Base-by-base conservation (phyloP, 768 basidiomycete species). In the Leccinum variicolor region DNA sequence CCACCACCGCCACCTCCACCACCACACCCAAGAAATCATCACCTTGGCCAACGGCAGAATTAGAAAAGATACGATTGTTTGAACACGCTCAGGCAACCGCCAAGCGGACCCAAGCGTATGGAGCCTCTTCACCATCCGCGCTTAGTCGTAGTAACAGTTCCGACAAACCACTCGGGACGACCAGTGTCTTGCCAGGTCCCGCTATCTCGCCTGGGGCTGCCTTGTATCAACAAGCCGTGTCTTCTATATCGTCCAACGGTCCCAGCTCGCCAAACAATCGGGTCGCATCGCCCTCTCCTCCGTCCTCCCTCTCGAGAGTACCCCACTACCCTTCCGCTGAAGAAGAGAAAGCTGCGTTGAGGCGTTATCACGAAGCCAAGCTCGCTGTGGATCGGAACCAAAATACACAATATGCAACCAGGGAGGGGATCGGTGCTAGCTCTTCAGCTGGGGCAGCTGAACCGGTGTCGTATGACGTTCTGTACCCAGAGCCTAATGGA, bases 31-130 rank as follows among this genome's bases (percentile, higher is more conserved):
- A 69, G 57, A 64, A 61, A 23, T 49, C 57, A 0, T 3, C 64
- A 3, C 49, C 66, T 19, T 92, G 87, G 88, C 76, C 76, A 7
- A 80, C 85, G 1, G 89, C 92, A 0, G 90, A 91, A 70, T 82
- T 85, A 55, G 91, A 93, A 68, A 92, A 93, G 64, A 71, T 80
- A 1, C 77, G 80, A n/a, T 67, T 90, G n/a, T 91, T 81, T 69
- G 76, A 87, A 51, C 69, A 83, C 50, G 89, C 90, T 0, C 85
- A 86, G 64, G 82, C 80, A 1, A 84, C 81, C n/a, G 90, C 84
- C 2, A 78, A 76, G 55, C 79, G 77, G 53, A 81, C 81, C 5
- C 89, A 87, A 64, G 81, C 77, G 6, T 64, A 56, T 21, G 76
- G 71, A 1, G 64, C 69, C 14, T 66, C 68, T 7, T 66, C 66